A percentile compares a stretch with the other conserved stretches of the same genome.
phyloP scores from a whole-genome alignment of 345 rosid species.

The Eucalyptus polybractea region DNA sequence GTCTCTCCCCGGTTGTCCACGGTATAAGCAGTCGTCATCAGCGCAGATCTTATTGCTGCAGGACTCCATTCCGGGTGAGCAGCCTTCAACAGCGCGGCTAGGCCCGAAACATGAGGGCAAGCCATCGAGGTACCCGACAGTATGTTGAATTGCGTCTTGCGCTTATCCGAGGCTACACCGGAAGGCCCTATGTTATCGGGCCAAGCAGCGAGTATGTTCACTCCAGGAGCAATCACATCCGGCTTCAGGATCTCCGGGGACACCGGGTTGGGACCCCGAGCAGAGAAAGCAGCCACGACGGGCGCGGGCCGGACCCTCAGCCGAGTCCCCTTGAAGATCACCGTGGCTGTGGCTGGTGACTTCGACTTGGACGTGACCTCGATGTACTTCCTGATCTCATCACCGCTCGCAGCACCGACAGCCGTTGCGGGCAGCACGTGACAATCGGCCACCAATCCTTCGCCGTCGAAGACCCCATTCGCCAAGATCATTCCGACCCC shows the following conservation, averaged over 20 bases:
- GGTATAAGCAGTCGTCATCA: conserved; percentile 81
- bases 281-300: conserved; percentile 81
- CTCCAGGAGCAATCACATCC: conserved; percentile 82
- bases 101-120: conserved; percentile 88
- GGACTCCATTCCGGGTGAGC: conserved; percentile 94
- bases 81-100: conserved; percentile 79
- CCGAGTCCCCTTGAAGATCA: conserved; percentile 70
- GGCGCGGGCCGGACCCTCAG: conserved; percentile 69
- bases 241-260: conserved; percentile 79
- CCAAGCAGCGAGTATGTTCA: conserved; percentile 95
- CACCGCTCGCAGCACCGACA: conserved; percentile 61
- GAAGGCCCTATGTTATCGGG: conserved; percentile 79
- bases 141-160: conserved; percentile 71
- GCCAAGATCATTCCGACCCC: conserved; percentile 92
- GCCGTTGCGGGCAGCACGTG: conserved; percentile 79
- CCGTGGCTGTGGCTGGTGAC: conserved; percentile 49
- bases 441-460: conserved; percentile 86
- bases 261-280: conserved; percentile 77
- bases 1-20: conserved; percentile 45
- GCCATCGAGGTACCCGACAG: conserved; percentile 97
- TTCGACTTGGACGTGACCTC: conserved; percentile 25
- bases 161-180: conserved; percentile 41
- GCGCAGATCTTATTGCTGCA: conserved; percentile 65
- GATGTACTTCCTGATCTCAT: conserved; percentile 55
- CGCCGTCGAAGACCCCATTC: conserved; percentile 80